A percentile compares a stretch with the other conserved stretches of the same genome.
phyloP scores from a whole-genome alignment of 2,329 filamentous ascomycete species.

The Paracoccidioides lutzii region DNA sequence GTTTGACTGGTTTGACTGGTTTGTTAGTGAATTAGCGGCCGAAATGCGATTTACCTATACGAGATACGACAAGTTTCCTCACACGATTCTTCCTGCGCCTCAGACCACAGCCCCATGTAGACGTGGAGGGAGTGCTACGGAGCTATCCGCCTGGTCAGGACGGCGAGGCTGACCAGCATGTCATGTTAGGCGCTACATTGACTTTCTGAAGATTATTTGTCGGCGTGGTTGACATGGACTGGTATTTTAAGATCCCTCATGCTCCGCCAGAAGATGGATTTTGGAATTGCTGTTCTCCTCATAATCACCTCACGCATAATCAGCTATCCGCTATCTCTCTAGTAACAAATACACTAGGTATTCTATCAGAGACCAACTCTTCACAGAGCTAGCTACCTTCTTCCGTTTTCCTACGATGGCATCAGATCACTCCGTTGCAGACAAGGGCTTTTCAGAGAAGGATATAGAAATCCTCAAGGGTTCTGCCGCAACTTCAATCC shows the following conservation, averaged over 20 bases:
- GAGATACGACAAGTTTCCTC: not conserved
- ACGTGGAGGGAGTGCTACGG: no score
- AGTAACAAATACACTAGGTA: no score
- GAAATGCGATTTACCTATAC: no score
- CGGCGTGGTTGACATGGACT: no score
- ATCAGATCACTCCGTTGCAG: not conserved
- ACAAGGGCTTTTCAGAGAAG: not conserved
- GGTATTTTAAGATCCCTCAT: not conserved
- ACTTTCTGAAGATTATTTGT: no score
- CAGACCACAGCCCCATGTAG: not conserved
- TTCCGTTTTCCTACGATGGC: not conserved
- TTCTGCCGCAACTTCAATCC: slow-evolving; percentile 6
- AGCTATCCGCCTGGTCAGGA: no score
- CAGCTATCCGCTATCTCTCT: no score
- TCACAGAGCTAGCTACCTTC: not conserved
- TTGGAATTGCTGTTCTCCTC: not conserved
- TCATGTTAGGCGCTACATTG: no score
- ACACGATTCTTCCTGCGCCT: not conserved
- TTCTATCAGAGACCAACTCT: no score
- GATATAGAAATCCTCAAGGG: slow-evolving; percentile 7
- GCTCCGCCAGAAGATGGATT: not conserved
- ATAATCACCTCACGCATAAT: not conserved
- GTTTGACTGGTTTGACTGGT: no score
- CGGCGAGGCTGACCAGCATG: no score
- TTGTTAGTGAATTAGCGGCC: no score